Conservation (phyloP, 2,329 filamentous ascomycete genomes). For the Aspergillus sp. region DNA sequence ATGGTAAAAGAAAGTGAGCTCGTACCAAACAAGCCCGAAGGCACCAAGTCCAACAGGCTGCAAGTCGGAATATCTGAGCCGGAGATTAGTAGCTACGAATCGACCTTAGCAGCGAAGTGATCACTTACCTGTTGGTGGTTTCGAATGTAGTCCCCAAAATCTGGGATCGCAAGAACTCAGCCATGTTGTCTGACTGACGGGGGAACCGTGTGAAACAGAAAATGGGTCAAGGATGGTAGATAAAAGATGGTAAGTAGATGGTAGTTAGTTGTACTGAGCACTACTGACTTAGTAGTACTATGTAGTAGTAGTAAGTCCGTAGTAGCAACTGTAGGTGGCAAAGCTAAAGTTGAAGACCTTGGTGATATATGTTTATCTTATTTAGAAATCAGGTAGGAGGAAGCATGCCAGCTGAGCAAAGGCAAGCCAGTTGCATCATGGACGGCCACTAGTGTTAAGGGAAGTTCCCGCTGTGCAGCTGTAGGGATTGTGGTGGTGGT, state of each 20-base stretch:
- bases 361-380: no score
- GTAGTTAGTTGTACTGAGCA: no score
- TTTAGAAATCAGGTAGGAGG: no score
- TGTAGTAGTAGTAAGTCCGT: no score
- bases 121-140: conserved; percentile 80
- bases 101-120: neutral
- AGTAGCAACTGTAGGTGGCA: no score
- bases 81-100: conserved; percentile 21
- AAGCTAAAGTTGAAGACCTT: no score
- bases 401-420: neutral
- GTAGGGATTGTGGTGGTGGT: neutral
- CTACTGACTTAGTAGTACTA: no score
- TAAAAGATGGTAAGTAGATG: no score
- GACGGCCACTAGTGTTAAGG: conserved; percentile 1
- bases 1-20: neutral
- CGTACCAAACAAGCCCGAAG: conserved; percentile 94
- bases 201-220: neutral
- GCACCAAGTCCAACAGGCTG: conserved; percentile 99
- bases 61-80: conserved; percentile 84
- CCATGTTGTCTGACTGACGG: conserved; percentile 65
- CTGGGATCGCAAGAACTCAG: conserved; percentile 97
- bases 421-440: neutral
- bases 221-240: neutral
- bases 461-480: neutral
- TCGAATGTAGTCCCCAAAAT: conserved; percentile 99